A percentile compares a stretch with the other conserved stretches of the same genome.
Evolutionary conservation across 345 rosid species (phyloP).

Genomic region (Dipteronia sinensis): DNA sequence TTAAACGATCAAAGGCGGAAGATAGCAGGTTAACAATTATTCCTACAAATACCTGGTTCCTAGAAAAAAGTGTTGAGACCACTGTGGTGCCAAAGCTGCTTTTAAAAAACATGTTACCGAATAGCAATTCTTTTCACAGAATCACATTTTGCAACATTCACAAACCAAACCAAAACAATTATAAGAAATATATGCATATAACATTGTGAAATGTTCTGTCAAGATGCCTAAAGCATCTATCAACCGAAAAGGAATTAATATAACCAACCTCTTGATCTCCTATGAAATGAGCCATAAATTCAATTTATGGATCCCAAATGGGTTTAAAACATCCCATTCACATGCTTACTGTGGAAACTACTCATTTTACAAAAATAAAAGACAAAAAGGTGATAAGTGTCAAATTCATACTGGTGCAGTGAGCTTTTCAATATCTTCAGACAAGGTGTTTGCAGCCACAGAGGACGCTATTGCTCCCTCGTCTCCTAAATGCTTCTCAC

Average conservation of each 20-base stretch:
- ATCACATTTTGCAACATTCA: slow-evolving; percentile 9
- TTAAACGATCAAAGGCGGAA: neutral
- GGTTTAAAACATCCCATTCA: neutral
- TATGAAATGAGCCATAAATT: neutral
- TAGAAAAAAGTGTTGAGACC: neutral
- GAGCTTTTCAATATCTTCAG: slow-evolving; percentile 10
- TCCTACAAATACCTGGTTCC: neutral
- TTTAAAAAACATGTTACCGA: neutral
- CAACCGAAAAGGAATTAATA: neutral
- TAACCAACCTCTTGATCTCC: neutral
- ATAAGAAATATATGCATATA: neutral
- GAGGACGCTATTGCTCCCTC: slow-evolving; percentile 8
- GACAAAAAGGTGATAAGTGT: neutral
- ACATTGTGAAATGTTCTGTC: neutral
- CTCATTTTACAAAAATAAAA: too few relatives aligned
- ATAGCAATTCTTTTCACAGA: neutral
- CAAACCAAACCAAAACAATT: neutral
- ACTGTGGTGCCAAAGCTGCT: neutral
- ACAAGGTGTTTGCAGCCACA: neutral
- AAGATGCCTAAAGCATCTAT: neutral
- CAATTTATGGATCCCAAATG: neutral
- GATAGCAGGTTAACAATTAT: neutral
- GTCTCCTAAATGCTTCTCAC: slow-evolving; percentile 22
- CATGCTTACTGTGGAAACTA: neutral
- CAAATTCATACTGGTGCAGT: slow-evolving; percentile 14